phyloP scores from a whole-genome alignment of 73 alveolate species.

The Paramecium primaurelia region DNA sequence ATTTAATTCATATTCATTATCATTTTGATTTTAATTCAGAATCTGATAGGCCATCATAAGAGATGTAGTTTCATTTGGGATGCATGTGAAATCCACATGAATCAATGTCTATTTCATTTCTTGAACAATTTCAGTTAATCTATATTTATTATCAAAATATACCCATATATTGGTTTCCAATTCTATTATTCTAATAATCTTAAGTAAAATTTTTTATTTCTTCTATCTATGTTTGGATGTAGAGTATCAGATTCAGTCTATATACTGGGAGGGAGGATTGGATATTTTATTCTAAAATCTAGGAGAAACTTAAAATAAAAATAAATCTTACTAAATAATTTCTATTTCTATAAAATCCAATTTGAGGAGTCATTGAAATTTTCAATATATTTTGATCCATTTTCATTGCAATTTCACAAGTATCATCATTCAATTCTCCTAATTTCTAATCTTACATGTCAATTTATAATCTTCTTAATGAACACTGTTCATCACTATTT shows the following conservation, averaged over 20 bases:
- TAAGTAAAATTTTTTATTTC: not conserved
- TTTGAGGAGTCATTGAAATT: not conserved
- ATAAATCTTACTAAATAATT: not conserved
- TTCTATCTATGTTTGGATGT: not conserved
- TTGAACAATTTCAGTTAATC: not conserved
- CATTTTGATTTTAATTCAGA: not conserved
- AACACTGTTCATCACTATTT: not conserved
- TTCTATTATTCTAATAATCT: not conserved
- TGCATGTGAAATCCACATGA: not conserved
- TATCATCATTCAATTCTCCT: not conserved
- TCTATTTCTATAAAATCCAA: not conserved
- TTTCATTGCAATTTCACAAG: not conserved
- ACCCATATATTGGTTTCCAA: slow-evolving; percentile 12
- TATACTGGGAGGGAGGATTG: not conserved
- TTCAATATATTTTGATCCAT: not conserved
- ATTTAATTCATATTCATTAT: not conserved
- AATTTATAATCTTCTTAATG: not conserved
- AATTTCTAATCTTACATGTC: not conserved
- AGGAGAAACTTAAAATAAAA: not conserved
- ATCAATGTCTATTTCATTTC: not conserved
- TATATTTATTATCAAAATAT: not conserved
- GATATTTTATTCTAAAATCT: not conserved
- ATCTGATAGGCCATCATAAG: not conserved
- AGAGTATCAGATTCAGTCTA: not conserved
- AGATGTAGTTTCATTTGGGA: not conserved